Conservation (phyloP, 768 basidiomycete genomes). For the Boletellus ananas region DNA sequence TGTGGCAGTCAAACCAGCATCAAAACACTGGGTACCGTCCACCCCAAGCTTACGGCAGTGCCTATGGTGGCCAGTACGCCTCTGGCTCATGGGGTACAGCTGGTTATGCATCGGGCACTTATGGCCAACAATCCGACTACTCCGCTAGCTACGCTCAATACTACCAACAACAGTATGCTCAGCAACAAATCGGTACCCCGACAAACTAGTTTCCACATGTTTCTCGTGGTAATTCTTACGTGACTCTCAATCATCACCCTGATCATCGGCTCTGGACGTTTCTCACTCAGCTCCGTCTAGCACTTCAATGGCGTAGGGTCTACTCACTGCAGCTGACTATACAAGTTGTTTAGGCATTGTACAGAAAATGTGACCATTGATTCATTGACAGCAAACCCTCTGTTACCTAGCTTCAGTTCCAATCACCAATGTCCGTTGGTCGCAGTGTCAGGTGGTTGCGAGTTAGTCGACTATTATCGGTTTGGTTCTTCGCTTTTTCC, state of each 20-base stretch:
- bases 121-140: slow-evolving; percentile 59
- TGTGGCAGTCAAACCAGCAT: slow-evolving; percentile 66
- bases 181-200: slow-evolving; percentile 59
- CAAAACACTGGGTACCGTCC: slow-evolving; percentile 63
- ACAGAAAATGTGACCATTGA: slow-evolving; percentile 27
- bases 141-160: slow-evolving; percentile 77
- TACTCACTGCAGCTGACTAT: slow-evolving; percentile 35
- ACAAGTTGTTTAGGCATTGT: slow-evolving; percentile 31
- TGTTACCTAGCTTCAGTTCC: slow-evolving; percentile 21
- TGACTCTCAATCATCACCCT: slow-evolving; percentile 15
- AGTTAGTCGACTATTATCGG: slow-evolving; percentile 12
- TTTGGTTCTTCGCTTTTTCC: slow-evolving; percentile 17
- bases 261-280: slow-evolving; percentile 6
- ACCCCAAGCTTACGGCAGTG: slow-evolving; percentile 55
- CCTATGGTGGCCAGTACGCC: slow-evolving; percentile 43
- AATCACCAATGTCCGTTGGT: slow-evolving; percentile 7
- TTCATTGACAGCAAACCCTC: slow-evolving; percentile 26
- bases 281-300: slow-evolving; percentile 21
- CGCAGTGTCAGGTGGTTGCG: not conserved
- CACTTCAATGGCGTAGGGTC: slow-evolving; percentile 24
- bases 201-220: slow-evolving; percentile 25
- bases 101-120: slow-evolving; percentile 30
- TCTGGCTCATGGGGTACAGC: slow-evolving; percentile 36
- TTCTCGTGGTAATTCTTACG: slow-evolving; percentile 26
- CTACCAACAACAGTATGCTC: slow-evolving; percentile 84